These are phyloP conservation scores for Lentinula lateritia DNA, from an alignment of 768 basidiomycete genomes.

Conservation along the genomic window DNA sequence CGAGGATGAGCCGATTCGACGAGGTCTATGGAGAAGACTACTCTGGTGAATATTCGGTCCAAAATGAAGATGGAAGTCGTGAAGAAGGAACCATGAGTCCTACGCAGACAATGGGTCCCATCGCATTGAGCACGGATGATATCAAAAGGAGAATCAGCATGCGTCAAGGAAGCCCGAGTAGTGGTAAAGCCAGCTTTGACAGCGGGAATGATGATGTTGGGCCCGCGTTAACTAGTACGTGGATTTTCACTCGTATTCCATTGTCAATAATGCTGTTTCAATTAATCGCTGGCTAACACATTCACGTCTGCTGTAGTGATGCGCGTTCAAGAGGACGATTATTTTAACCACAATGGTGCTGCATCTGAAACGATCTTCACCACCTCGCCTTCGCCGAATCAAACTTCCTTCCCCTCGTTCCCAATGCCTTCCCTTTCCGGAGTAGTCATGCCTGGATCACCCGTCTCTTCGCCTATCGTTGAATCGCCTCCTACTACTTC, in stretches of 20 bases:
- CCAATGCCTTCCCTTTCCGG: background rate
- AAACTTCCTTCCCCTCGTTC: slow-evolving; percentile 5
- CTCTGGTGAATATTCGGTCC: background rate
- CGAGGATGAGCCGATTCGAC: slow-evolving; percentile 4
- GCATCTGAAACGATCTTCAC: slow-evolving; percentile 16
- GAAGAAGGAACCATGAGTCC: slow-evolving; percentile 11
- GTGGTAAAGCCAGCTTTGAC: slow-evolving; percentile 6
- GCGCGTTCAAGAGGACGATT: slow-evolving; percentile 46
- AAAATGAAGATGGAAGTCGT: background rate
- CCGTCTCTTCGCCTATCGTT: slow-evolving; percentile 15
- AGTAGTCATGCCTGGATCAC: slow-evolving; percentile 2
- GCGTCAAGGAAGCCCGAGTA: background rate
- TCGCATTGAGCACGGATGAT: slow-evolving; percentile 14
- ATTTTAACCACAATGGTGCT: background rate
- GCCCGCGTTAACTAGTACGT: slow-evolving; percentile 65
- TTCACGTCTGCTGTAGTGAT: slow-evolving; percentile 45
- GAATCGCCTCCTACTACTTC: background rate
- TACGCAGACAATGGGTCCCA: slow-evolving; percentile 15
- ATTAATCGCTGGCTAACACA: background rate
- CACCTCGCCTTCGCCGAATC: slow-evolving; percentile 42
- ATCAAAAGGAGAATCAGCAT: slow-evolving; percentile 13
- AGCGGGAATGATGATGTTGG: slow-evolving; percentile 50
- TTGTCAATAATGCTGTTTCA: no score
- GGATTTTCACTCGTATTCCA: background rate
- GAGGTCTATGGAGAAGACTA: slow-evolving; percentile 4